phyloP scores from a whole-genome alignment of 73 alveolate species.

The Paramecium pentaurelia region DNA sequence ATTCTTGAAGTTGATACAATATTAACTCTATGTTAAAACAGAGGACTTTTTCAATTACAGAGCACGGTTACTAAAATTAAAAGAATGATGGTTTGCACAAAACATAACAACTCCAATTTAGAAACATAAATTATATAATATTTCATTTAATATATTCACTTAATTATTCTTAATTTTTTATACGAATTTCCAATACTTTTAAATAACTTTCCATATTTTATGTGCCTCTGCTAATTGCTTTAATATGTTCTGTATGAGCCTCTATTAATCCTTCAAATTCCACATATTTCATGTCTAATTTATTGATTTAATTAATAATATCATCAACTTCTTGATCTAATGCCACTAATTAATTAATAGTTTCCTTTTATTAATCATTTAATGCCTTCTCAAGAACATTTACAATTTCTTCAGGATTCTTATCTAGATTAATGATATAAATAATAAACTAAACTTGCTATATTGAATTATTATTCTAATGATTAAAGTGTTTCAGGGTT shows the following conservation, averaged over 20 bases:
- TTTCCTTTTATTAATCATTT: background rate
- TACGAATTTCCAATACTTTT: background rate
- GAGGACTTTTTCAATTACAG: background rate
- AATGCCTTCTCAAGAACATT: background rate
- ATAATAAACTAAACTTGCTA: background rate
- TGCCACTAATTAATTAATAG: background rate
- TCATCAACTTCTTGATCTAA: conserved; percentile 6
- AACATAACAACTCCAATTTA: background rate
- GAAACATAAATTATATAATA: background rate
- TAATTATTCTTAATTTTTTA: background rate
- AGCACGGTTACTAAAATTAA: background rate
- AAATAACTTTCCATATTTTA: background rate
- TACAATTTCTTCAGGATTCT: conserved; percentile 18
- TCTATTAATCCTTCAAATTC: conserved; percentile 13
- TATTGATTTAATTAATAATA: background rate
- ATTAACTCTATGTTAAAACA: background rate
- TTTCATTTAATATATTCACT: background rate
- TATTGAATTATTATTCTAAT: background rate
- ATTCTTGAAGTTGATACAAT: background rate
- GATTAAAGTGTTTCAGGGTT: background rate
- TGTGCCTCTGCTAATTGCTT: conserved; percentile 2
- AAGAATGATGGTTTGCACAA: background rate
- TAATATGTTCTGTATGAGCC: background rate
- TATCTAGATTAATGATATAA: background rate
- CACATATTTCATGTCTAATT: conserved; percentile 1